phyloP scores from a whole-genome alignment of 148 eudicot species.

The Polygonum aviculare region DNA sequence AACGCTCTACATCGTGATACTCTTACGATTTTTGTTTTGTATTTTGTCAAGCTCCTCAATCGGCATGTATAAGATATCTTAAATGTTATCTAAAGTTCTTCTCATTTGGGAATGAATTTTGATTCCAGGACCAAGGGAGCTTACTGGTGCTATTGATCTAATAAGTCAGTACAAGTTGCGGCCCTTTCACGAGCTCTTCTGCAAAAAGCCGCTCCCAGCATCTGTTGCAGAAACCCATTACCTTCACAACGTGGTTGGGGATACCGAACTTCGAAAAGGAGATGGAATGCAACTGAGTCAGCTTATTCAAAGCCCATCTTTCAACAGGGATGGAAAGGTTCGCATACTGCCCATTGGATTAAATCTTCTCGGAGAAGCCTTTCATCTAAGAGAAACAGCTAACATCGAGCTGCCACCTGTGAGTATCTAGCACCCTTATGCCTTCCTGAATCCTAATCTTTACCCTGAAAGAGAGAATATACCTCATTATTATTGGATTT shows the following conservation, averaged over 20 bases:
- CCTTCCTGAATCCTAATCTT: not conserved
- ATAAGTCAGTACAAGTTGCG: conserved; percentile 32
- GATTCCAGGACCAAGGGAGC: conserved; percentile 46
- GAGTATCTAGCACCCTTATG: conserved; percentile 3
- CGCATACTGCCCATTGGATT: conserved; percentile 33
- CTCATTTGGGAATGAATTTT: not conserved
- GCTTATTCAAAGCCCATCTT: conserved; percentile 25
- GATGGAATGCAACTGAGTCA: conserved; percentile 48
- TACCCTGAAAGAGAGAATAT: not conserved
- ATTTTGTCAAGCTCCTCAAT: not conserved
- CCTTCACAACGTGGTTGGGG: conserved; percentile 43
- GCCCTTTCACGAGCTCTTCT: conserved; percentile 48
- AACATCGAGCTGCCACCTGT: conserved; percentile 19
- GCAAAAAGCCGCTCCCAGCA: conserved; percentile 39
- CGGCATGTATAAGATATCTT: not conserved
- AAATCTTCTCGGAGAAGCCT: conserved; percentile 35
- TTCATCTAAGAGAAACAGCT: conserved; percentile 24
- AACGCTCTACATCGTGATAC: too few species aligned
- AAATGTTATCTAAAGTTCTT: not conserved
- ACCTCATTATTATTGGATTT: not conserved
- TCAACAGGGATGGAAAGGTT: conserved; percentile 8
- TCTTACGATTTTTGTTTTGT: not conserved
- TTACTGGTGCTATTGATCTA: conserved; percentile 51
- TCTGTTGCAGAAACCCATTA: conserved; percentile 44
- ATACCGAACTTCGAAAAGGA: conserved; percentile 45